Conservation (phyloP, 2,329 filamentous ascomycete species). For the Fusarium bulbicola region DNA sequence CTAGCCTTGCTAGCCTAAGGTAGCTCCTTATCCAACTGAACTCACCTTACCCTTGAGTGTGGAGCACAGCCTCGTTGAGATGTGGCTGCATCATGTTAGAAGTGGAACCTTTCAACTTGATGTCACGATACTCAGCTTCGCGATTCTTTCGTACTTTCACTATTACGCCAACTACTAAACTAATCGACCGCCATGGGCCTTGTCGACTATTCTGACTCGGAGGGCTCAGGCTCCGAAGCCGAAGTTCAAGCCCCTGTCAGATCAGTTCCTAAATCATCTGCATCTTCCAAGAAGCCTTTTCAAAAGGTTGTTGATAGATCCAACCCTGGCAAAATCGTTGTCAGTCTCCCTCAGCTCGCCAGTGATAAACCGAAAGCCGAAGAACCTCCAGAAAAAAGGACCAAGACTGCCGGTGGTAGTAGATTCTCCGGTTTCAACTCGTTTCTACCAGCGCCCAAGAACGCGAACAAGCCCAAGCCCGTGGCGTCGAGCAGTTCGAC, state of each 20-base stretch:
- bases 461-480: conserved; percentile 49
- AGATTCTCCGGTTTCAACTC: conserved; percentile 86
- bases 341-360: conserved; percentile 73
- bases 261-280: conserved; percentile 45
- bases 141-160: conserved; percentile 3
- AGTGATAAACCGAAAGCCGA: conserved; percentile 47
- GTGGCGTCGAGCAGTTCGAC: conserved; percentile 35
- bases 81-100: conserved; percentile 32
- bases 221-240: conserved; percentile 74
- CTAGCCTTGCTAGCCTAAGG: no score
- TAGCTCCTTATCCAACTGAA: not conserved
- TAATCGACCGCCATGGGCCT: conserved; percentile 69
- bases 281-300: conserved; percentile 68
- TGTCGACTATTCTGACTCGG: conserved; percentile 87
- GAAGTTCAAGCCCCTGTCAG: conserved; percentile 44
- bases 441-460: conserved; percentile 86
- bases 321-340: conserved; percentile 84
- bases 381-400: conserved; percentile 73
- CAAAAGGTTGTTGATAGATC: conserved; percentile 84
- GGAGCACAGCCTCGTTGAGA: conserved; percentile 33
- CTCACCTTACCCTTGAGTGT: not conserved
- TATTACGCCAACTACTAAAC: not conserved
- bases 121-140: conserved; percentile 11
- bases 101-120: conserved; percentile 26
- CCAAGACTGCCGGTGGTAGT: conserved; percentile 64